Evolutionary conservation across 192 early-diverging fungal species (phyloP), one percentile per base, ranked within the genome.

Genomic region (Tieghemiomyces parasiticus): DNA sequence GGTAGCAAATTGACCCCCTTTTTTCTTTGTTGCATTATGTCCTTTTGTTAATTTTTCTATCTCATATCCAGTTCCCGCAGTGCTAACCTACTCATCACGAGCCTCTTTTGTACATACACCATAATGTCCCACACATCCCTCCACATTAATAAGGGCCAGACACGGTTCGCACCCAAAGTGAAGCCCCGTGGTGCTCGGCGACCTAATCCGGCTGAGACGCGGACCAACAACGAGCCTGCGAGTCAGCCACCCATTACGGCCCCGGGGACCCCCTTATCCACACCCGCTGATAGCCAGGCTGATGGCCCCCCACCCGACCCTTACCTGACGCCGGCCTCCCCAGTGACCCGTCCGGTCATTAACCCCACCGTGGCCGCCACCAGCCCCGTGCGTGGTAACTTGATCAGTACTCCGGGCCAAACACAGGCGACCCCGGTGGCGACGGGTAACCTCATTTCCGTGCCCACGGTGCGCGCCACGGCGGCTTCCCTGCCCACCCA

Each of bases 91-190:
- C 6, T 42, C 16, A 42, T 42, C 16, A 10, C 16, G 38, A 42
- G 16, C 8, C 38, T 25, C 16, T 52, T 52, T 25, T 52, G 14
- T 52, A 24, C 6, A 24, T 52, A 52, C 6, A 29, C 24, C 30
- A 20, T 28, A 20, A 52, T 52, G 50, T 52, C 50, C 13, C 14
- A 14, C 24, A 52, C 50, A 24, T 52, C 50, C 2, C 30, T 52
- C 16, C 50, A 25, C 24, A 52, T 52, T 28, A 25, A 52, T 30
- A 52, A 52, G 50, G 50, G 50, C 50, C 50, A 52, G 26, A 52
- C 50, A 25, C 50, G 50, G 0, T 52, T 52, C 50, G 50, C 50
- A 28, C 50, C 50, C 24, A 52, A 52, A 30, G 50, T 52, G 1
- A 52, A 52, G 26, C 20, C 50, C 6, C 50, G 50, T 25, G 20